Evolutionary conservation across 2,329 filamentous ascomycete species (phyloP).

Genomic region (Monilinia laxa): DNA sequence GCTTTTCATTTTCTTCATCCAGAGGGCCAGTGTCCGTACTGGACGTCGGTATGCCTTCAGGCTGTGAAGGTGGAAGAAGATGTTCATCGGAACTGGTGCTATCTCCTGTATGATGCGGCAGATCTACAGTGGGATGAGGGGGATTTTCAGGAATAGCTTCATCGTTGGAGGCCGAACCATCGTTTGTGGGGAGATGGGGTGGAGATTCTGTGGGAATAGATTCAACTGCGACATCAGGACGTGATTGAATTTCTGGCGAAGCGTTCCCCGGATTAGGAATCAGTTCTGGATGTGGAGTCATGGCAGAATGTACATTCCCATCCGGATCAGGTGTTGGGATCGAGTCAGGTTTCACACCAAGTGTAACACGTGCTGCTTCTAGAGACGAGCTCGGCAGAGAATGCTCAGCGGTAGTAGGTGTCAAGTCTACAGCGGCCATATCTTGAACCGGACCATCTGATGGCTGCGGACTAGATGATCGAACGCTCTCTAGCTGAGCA

Average conservation of each 20-base stretch:
- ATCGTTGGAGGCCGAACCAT: constrained; percentile 30
- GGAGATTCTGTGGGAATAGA: constrained; percentile 41
- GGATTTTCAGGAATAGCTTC: not conserved
- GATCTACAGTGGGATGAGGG: not conserved
- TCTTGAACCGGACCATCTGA: constrained; percentile 28
- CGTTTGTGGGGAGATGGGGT: constrained; percentile 50
- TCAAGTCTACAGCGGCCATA: constrained; percentile 30
- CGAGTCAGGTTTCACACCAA: constrained; percentile 18
- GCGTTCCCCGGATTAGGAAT: constrained; percentile 31
- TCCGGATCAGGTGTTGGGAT: constrained; percentile 33
- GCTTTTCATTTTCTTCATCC: constrained; percentile 64
- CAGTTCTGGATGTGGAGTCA: constrained; percentile 33
- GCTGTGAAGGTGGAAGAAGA: constrained; percentile 17
- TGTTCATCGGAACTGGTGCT: not conserved
- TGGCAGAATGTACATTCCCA: constrained; percentile 33
- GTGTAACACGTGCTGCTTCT: constrained; percentile 41
- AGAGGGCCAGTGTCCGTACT: constrained; percentile 31
- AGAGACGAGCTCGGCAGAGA: constrained; percentile 28
- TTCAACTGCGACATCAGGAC: constrained; percentile 34
- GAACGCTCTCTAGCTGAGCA: constrained; percentile 17
- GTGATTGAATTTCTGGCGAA: constrained; percentile 32
- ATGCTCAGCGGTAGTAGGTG: constrained; percentile 34
- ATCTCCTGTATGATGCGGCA: not conserved
- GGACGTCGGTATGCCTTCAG: constrained; percentile 29
- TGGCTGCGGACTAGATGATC: not conserved